phyloP scores from a whole-genome alignment of 352 stramenopile genomes.

The Pythium periplocum region DNA sequence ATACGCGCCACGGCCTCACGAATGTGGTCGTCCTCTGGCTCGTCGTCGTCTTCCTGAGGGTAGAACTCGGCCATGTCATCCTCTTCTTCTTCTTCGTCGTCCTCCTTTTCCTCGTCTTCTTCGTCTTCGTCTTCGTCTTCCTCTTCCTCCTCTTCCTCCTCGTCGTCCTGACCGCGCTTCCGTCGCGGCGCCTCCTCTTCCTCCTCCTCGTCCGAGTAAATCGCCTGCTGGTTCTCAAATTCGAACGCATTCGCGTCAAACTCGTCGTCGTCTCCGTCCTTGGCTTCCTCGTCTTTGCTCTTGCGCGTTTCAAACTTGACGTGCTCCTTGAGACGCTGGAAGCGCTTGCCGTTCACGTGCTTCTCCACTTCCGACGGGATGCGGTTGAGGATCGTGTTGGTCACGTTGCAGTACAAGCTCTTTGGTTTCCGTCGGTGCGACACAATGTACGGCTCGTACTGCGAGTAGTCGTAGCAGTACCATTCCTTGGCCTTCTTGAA shows the following conservation, averaged over 20 bases:
- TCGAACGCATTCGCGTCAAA: slow-evolving; percentile 82
- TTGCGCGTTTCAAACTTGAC: slow-evolving; percentile 43
- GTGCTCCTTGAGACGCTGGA: slow-evolving; percentile 71
- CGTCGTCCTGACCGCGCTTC: slow-evolving; percentile 12
- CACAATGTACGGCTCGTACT: slow-evolving; percentile 91
- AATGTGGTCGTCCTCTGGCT: slow-evolving; percentile 24
- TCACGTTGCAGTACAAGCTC: slow-evolving; percentile 87
- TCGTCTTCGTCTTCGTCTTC: slow-evolving; percentile 19
- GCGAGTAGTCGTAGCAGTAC: slow-evolving; percentile 87
- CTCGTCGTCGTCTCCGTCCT: slow-evolving; percentile 23
- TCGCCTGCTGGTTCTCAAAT: slow-evolving; percentile 71
- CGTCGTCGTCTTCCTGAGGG: slow-evolving; percentile 39
- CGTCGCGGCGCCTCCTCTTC: slow-evolving; percentile 18
- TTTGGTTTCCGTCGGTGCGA: slow-evolving; percentile 77
- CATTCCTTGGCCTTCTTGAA: slow-evolving; percentile 78
- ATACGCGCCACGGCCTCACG: slow-evolving; percentile 29
- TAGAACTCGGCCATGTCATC: slow-evolving; percentile 68
- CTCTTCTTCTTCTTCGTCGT: slow-evolving; percentile 18
- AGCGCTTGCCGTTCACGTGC: slow-evolving; percentile 87
- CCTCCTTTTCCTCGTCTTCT: slow-evolving; percentile 16
- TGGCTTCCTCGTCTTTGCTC: slow-evolving; percentile 19
- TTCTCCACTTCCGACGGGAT: slow-evolving; percentile 87
- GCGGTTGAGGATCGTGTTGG: slow-evolving; percentile 78
- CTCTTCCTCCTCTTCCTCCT: slow-evolving; percentile 12
- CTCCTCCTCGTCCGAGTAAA: slow-evolving; percentile 65